Base-by-base conservation (phyloP, 441 rosid species). In the Omphalea diandra region DNA sequence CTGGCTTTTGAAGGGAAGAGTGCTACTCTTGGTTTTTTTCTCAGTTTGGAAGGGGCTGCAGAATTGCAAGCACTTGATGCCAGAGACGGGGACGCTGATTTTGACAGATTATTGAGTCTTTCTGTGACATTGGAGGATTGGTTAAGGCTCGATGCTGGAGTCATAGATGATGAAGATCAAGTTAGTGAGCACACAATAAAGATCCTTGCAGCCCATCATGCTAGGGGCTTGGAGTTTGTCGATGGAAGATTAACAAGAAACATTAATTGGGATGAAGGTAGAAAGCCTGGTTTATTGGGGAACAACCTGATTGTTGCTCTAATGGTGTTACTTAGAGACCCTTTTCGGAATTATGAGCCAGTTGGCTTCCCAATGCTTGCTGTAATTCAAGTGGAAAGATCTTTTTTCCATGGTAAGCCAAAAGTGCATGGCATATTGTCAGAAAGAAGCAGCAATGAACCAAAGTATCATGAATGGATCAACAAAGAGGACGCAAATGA, bases 291-390 rank as follows among this genome's bases (percentile, higher is more conserved):
- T 65, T 68, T 84, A 65, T 65, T 69, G 59, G 79, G 85, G 70
- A 76, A 80, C 75, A 82, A 82, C 77, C 73, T 89, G 57, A 81
- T 85, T 3, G 24, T 91, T 29, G 87, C 84, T 67, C 38, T 85
- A 62, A 83, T 31, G 83, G 78, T 87, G 73, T 79, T 84, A 77
- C 93, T 87, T 71, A 83, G 93, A 75, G 95, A 91, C 69, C 93
- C 91, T 64, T 77, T 74, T 24, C 83, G 80, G 73, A 78, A 81
- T 75, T 85, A 82, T 65, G 95, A 89, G 69, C 83, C 94, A 41
- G 90, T 89, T 59, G 95, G 93, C 57, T 81, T 84, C 38, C 81
- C 90, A 67, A 91, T 91, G 93, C 88, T 91, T 73, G 91, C 86
- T 56, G 63, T 89, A 54, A 63, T 91, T 60, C 89, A 86, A 72